Evolutionary conservation across 2,329 filamentous ascomycete genomes (phyloP).

Genomic region (Exserohilum rostratum): DNA sequence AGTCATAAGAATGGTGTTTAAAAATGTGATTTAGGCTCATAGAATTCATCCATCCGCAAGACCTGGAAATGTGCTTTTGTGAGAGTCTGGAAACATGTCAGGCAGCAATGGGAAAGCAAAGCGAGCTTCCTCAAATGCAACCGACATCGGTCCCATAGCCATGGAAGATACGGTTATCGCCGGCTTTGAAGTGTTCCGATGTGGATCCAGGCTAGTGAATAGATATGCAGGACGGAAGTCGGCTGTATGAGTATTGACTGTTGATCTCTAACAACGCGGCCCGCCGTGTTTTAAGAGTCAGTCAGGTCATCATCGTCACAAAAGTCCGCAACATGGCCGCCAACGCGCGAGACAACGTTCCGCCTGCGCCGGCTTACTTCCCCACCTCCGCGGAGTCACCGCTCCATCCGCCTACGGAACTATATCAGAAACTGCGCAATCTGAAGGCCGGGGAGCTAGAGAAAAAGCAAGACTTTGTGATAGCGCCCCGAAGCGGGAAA

Average conservation of each 20-base stretch:
- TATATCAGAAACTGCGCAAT: constrained; percentile 35
- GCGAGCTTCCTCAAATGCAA: no score
- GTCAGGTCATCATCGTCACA: not conserved
- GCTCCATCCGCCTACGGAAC: constrained; percentile 39
- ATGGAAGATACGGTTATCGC: constrained; percentile 8
- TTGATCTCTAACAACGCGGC: not conserved
- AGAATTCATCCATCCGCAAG: not conserved
- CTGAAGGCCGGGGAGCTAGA: constrained; percentile 17
- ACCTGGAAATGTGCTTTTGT: not conserved
- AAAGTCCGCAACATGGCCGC: not conserved
- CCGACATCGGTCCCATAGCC: constrained; percentile 7
- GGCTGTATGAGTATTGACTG: not conserved
- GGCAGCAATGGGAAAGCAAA: no score
- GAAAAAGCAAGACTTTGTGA: constrained; percentile 45
- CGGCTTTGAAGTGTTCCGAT: constrained; percentile 3
- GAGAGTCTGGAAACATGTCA: not conserved
- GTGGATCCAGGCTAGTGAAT: not conserved
- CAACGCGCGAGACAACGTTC: constrained; percentile 12
- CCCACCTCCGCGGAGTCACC: constrained; percentile 39
- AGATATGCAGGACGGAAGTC: not conserved
- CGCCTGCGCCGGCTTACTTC: constrained; percentile 45
- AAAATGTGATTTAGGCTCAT: not conserved
- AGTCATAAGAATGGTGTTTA: no score
- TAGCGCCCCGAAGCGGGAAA: constrained; percentile 74
- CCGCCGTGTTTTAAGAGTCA: no score